These are phyloP conservation scores for Talaromyces rugulosus DNA, from an alignment of 2,329 filamentous ascomycete genomes.

Conservation along the genomic window DNA sequence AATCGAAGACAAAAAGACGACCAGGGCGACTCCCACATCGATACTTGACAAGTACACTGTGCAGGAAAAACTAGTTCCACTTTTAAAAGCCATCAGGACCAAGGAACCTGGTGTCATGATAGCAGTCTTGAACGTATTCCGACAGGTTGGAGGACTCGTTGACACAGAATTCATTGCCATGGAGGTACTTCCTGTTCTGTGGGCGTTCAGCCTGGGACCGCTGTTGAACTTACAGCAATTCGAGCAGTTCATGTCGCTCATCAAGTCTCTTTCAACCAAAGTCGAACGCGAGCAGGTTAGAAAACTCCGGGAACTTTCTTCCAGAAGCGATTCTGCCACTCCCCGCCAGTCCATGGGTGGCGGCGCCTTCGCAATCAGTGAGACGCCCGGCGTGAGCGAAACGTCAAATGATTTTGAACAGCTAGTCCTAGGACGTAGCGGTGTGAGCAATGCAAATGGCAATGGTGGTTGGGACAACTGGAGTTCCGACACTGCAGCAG, in stretches of 20 bases:
- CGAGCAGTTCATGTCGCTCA: constrained; percentile 81
- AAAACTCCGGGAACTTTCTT: constrained; percentile 80
- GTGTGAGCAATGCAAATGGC: constrained; percentile 27
- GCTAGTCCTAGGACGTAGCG: constrained; percentile 72
- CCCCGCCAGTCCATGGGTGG: constrained; percentile 25
- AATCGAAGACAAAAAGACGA: constrained; percentile 44
- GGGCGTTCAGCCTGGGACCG: constrained; percentile 87
- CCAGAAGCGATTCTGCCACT: constrained; percentile 51
- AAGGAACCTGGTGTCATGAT: constrained; percentile 98
- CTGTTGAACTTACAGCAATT: constrained; percentile 85
- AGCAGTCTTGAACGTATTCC: constrained; percentile 78
- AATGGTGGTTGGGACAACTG: constrained; percentile 26
- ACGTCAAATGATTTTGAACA: constrained; percentile 75
- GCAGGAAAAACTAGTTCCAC: constrained; percentile 91
- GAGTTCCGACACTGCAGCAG: constrained; percentile 26
- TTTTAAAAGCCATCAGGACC: constrained; percentile 90
- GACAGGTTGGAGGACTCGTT: constrained; percentile 73
- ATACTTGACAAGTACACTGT: constrained; percentile 97
- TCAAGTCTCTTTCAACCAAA: constrained; percentile 71
- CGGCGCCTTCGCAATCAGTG: constrained; percentile 24
- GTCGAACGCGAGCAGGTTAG: constrained; percentile 86
- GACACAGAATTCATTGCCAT: constrained; percentile 90
- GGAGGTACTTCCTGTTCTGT: constrained; percentile 84
- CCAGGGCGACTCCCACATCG: constrained; percentile 63
- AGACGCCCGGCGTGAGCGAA: constrained; percentile 49